Evolutionary conservation across 768 basidiomycete species (phyloP).

Genomic region (Tricholoma matsutake): DNA sequence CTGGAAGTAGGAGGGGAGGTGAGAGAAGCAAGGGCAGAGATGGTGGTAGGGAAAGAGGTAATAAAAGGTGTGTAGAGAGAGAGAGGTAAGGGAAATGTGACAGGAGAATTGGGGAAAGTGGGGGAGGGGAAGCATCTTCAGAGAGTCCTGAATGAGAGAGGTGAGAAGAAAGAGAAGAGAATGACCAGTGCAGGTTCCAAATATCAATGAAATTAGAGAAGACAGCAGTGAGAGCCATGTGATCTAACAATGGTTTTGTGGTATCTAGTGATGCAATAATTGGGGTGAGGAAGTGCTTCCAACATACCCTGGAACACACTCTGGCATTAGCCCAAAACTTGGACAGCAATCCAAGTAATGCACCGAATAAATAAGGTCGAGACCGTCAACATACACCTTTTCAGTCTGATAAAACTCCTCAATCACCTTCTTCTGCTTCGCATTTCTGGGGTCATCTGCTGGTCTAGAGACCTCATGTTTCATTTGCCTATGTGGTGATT

Average conservation of each 20-base stretch:
- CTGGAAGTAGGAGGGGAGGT: constrained; percentile 33
- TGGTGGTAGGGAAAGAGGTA: constrained; percentile 68
- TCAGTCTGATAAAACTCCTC: constrained; percentile 82
- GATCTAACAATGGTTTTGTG: constrained; percentile 60
- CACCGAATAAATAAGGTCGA: constrained; percentile 81
- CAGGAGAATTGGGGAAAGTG: constrained; percentile 59
- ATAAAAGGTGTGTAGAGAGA: constrained; percentile 83
- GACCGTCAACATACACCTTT: constrained; percentile 73
- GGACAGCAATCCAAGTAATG: constrained; percentile 21
- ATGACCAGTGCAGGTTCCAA: constrained; percentile 81
- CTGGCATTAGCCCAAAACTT: background rate
- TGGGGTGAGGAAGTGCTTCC: constrained; percentile 78
- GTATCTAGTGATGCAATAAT: constrained; percentile 75
- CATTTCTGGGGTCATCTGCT: constrained; percentile 44
- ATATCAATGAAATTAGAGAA: constrained; percentile 92
- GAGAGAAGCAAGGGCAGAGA: constrained; percentile 56
- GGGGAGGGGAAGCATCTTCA: constrained; percentile 29
- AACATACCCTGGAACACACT: too few species aligned
- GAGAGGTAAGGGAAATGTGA: constrained; percentile 88
- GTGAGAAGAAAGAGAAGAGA: constrained; percentile 56
- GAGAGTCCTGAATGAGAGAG: too few species aligned
- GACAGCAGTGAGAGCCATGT: constrained; percentile 64
- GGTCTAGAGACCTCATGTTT: constrained; percentile 38
- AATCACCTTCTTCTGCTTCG: constrained; percentile 67
- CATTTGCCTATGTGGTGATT: constrained; percentile 36